Evolutionary conservation across 768 basidiomycete species (phyloP).

Genomic region (Pleurotus tuoliensis): DNA sequence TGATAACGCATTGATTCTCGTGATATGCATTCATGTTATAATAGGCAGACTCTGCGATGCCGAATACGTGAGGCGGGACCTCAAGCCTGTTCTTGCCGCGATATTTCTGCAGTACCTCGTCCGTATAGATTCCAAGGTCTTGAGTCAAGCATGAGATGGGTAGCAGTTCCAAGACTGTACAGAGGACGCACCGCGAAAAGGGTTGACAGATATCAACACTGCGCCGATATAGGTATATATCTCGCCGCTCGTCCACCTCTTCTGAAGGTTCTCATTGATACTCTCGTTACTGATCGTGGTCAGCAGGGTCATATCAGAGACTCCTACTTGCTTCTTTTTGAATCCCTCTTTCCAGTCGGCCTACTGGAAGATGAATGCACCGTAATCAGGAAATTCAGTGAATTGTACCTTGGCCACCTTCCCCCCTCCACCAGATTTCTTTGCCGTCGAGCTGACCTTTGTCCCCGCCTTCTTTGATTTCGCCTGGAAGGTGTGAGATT

Average conservation of each 20-base stretch:
- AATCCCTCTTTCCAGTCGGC: slow-evolving; percentile 99
- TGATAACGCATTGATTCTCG: slow-evolving; percentile 99
- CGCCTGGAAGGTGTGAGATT: slow-evolving; percentile 42
- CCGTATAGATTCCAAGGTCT: slow-evolving; percentile 99
- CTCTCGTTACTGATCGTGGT: slow-evolving; percentile 96
- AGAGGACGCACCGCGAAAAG: slow-evolving; percentile 72
- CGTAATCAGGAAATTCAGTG: background rate
- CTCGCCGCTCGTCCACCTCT: slow-evolving; percentile 91
- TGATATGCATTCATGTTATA: slow-evolving; percentile 99
- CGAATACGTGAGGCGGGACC: slow-evolving; percentile 96
- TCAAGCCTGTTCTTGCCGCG: slow-evolving; percentile 97
- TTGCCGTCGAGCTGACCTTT: slow-evolving; percentile 63
- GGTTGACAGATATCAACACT: slow-evolving; percentile 98
- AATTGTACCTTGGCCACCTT: slow-evolving; percentile 74
- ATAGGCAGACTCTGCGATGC: slow-evolving; percentile 95
- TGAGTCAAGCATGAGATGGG: slow-evolving; percentile 11
- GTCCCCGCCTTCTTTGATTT: slow-evolving; percentile 89
- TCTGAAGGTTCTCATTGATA: slow-evolving; percentile 97
- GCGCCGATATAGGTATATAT: slow-evolving; percentile 99
- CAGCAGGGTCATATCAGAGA: slow-evolving; percentile 97
- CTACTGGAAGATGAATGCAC: slow-evolving; percentile 33
- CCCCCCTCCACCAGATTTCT: slow-evolving; percentile 52
- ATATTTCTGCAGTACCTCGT: slow-evolving; percentile 79
- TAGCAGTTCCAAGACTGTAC: background rate
- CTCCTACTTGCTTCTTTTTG: slow-evolving; percentile 99